Base-by-base conservation (phyloP, 495 filamentous ascomycete species). In the Chaetomidium leptoderma region DNA sequence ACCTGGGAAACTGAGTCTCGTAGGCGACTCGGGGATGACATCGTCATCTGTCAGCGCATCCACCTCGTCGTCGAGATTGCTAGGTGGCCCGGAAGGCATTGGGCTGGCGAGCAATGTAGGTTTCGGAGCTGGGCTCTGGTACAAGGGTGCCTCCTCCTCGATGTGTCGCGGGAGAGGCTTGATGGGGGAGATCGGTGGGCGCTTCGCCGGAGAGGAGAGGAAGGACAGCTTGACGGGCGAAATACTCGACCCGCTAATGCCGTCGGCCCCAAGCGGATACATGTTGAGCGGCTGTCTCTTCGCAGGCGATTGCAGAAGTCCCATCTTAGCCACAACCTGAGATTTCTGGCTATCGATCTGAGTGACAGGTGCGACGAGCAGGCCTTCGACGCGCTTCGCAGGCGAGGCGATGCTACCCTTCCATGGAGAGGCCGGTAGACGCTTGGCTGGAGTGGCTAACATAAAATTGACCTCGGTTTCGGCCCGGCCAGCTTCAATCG, bases 171-270 rank as follows among this genome's bases (percentile, higher is more conserved):
- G 55, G 37, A 61, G 17, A 0, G 54, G 45, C 53, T 76, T 78
- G 14, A 71, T 68, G 1, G 78, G 72, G 6, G 76, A 68, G 24
- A 73, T 63, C 0, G 47, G 47, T 29, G 73, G 69, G 7, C 77
- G 71, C 65, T 79, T 76, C 3, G 78, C 76, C 14, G 79, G 78
- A 7, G 78, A 80, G 17, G 74, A 68, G 17, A 81, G 66, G 23
- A 74, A 60, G 2, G 75, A 72, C 24, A 62, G 63, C 58, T 78
- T 80, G 48, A 75, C 63, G 0, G 72, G 65, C n/a, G 74, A 67
- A 16, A 43, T 10, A 21, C 32, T 44, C 16, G 55, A 21, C 9
- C 57, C 49, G 13, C 8, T 35, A 5, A 32, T 39, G 13, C 27
- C 26, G n/a, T 43, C 50, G 14, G 11, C 53, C 17, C 43, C 65